phyloP scores from a whole-genome alignment of 352 stramenopile genomes.

The Phytophthora gonapodyides region DNA sequence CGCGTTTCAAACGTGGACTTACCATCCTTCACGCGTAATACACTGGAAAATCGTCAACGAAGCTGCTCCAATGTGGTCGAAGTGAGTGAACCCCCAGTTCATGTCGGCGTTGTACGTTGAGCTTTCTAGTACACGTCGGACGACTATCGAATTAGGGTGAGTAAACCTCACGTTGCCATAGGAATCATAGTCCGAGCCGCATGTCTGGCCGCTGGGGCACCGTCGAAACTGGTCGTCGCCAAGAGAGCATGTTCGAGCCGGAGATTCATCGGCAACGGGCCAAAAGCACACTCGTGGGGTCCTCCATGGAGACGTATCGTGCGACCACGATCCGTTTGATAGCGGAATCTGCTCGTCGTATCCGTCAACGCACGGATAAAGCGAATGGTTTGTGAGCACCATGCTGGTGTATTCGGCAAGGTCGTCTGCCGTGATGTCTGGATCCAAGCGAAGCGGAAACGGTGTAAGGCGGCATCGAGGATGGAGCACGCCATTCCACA shows the following conservation, averaged over 20 bases:
- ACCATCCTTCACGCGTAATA: constrained; percentile 93
- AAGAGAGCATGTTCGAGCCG: constrained; percentile 61
- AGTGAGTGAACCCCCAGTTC: constrained; percentile 87
- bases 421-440: constrained; percentile 31
- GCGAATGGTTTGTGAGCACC: constrained; percentile 42
- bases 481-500: constrained; percentile 77
- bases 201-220: constrained; percentile 51
- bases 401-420: constrained; percentile 40
- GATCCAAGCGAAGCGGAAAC: constrained; percentile 57
- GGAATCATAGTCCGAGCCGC: constrained; percentile 65
- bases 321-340: constrained; percentile 40
- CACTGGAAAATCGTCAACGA: constrained; percentile 90
- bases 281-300: constrained; percentile 85
- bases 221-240: constrained; percentile 37
- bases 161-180: constrained; percentile 73
- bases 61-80: constrained; percentile 87
- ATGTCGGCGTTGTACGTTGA: constrained; percentile 73
- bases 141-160: constrained; percentile 43
- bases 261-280: constrained; percentile 81
- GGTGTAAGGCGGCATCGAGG: constrained; percentile 72
- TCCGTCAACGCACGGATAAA: constrained; percentile 43
- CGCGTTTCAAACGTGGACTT: constrained; percentile 16
- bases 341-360: constrained; percentile 42
- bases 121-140: constrained; percentile 39
- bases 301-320: constrained; percentile 57